Evolutionary conservation across 108 stramenopile genomes (phyloP), one percentile per base, ranked within the genome.

Genomic region (Cyclotella distinguenda): DNA sequence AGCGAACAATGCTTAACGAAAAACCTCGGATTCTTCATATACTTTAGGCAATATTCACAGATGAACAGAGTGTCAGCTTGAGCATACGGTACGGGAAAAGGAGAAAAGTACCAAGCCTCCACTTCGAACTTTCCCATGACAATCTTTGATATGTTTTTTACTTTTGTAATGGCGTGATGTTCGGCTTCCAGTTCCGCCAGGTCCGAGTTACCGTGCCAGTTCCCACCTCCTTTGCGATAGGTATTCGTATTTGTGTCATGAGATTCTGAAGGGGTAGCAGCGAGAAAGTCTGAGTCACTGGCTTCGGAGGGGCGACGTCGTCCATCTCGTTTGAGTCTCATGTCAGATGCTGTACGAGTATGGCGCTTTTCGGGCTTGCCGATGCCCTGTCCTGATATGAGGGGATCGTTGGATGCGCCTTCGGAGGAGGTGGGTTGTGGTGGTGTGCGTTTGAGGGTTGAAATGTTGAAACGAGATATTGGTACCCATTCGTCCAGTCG

Each of bases 101-200:
- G 98, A 28, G 89, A 91, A 78, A 86, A 99, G 70, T 99, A 99
- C 99, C 99, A 99, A 19, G 96, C 91, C 59, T 99, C 92, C 1
- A 80, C 72, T 25, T 67, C 27, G n/a, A 62, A 55, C 12, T 57
- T 62, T 6, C 97, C 97, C 82, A 99, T 88, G 66, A 87, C 76
- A 59, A 99, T 97, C 52, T 82, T 79, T 42, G 87, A 80, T 53
- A 99, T 94, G 80, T 99, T 99, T 80, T 98, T 98, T n/a, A 99
- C 95, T 66, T 97, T 98, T 54, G 99, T 99, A n/a, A 96, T 89
- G 74, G 98, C 96, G 52, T 99, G 96, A 77, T 99, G 99, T 78
- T 99, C 98, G 47, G 80, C 81, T 72, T 96, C 95, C 58, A 93
- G 82, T 55, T 78, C 82, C 70, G 84, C 53, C 79, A 59, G 23